Base-by-base conservation (phyloP, 2,329 filamentous ascomycete species). In the Dryadomyces quercivorus region DNA sequence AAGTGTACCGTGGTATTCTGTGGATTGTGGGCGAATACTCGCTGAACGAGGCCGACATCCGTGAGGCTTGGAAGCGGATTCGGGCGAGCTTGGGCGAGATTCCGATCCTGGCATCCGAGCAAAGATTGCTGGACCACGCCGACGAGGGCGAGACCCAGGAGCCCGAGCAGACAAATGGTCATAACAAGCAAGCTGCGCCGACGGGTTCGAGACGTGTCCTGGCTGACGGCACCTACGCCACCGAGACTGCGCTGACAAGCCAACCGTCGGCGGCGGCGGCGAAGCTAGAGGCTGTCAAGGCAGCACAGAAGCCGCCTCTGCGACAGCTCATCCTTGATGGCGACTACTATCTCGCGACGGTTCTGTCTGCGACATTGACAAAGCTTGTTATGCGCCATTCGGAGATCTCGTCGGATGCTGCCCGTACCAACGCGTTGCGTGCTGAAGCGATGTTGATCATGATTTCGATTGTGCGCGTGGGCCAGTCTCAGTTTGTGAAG, bases 11-110 rank as follows among this genome's bases (percentile, higher is more conserved):
- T 55, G 93, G 93, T 50, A 93, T 94, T 48, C 76, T 98, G 59
- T 98, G 93, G 93, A 95, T 97, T 63, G 84, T 98, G 61, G 93
- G 93, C 67, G 93, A 98, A 70, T 98, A 97, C 69, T 95, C 91
- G 34, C 74, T 95, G 36, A 90, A 96, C 66, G 87, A 93, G 68
- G 90, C 84, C 64, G 91, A 97, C 63, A 97, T 98, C 62, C 82
- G 89, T 60, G 92, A 95, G 64, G 92, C 92, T 0, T 98, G 93
- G 93, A 96, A 93, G 72, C 82, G 88, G 59, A 97, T 98, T 67
- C 82, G 93, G 57, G 83, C 91, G 20, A 96, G 91, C 65, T 75
- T 98, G 53, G 93, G 93, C 59, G 93, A 98, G 71, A 97, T 98
- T 56, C 93, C 93, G 2, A 98, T 98, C 57, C 78, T 98, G 55